Evolutionary conservation across 805 yeast species (phyloP), one percentile per base, ranked within the genome.

Genomic region (Pichia membranifaciens): DNA sequence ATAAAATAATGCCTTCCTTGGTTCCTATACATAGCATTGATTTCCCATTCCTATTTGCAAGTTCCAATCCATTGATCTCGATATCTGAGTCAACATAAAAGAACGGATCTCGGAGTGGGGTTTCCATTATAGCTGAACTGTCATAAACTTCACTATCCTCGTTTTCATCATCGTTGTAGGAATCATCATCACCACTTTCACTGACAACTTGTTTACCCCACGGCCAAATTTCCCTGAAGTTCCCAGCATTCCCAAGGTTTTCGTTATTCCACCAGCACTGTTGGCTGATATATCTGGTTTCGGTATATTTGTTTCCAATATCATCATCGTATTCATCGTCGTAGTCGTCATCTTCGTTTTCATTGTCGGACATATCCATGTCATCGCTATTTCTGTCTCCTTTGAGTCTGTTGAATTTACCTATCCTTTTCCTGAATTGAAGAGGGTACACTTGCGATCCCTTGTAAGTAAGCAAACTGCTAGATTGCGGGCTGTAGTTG

Each of bases 1-100:
- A 86, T 53, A 73, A 71, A 40, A 81, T 70, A 18, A 87, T 67
- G 0, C 95, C 95, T 38, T 75, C 78, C 50, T 79, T 82, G 44
- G 80, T 73, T 1, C 87, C 90, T 32, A 84, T 76, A 6, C 79
- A 67, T 34, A 84, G 60, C 33, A 73, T 70, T 17, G 78, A 70
- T 16, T 54, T 54, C 15, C 75, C 71, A 16, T 62, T 61, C 51
- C 72, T 74, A 40, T 71, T 71, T 40, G 75, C 63, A 75, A 85
- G 75, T 47, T 79, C 82, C 48, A 84, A 59, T 1, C 90, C 90
- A 16, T 78, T 69, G 9, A 83, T 73, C 50, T 80, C 83, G 21
- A 61, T 38, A 22, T 58, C 61, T 10, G 64, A 57, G 37, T 56
- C 59, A 21, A 59, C 46, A 47, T 54, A 59, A n/a, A 50, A 52